phyloP scores from a whole-genome alignment of 768 basidiomycete genomes.

The Collybiopsis luxurians region DNA sequence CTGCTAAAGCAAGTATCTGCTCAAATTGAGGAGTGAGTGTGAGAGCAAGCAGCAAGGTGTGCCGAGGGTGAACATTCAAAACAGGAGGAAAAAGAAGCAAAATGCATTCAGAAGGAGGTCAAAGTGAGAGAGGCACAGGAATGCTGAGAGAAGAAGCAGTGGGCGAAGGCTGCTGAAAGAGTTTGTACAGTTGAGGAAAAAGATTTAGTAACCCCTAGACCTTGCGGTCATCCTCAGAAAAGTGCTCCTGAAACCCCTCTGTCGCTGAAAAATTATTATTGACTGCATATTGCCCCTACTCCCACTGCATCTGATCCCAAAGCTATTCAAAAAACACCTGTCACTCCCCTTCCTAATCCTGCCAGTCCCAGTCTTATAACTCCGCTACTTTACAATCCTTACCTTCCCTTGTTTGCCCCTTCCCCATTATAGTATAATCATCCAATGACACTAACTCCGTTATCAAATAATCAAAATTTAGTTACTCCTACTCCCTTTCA shows the following conservation, averaged over 20 bases:
- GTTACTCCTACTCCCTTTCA: too few relatives aligned
- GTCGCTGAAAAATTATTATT: background rate
- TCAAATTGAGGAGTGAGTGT: background rate
- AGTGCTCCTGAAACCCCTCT: background rate
- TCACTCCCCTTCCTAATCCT: too few relatives aligned
- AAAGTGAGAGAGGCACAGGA: too few relatives aligned
- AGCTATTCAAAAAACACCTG: too few relatives aligned
- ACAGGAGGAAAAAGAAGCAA: background rate
- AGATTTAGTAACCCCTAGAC: background rate
- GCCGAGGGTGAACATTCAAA: background rate
- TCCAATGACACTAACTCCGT: background rate
- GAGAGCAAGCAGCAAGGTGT: background rate
- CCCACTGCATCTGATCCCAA: background rate
- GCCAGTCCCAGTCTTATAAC: too few relatives aligned
- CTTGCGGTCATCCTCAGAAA: background rate
- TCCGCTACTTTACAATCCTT: background rate
- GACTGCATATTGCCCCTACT: background rate
- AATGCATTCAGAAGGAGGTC: background rate
- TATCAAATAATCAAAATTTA: background rate
- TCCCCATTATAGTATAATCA: background rate
- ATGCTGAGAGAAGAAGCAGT: too few relatives aligned
- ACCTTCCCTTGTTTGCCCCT: too few relatives aligned
- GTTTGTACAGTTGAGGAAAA: background rate
- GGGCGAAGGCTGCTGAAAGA: background rate
- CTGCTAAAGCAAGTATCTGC: background rate